phyloP scores from a whole-genome alignment of 1,284 basidiomycete genomes.

The Puccinia sorghi region DNA sequence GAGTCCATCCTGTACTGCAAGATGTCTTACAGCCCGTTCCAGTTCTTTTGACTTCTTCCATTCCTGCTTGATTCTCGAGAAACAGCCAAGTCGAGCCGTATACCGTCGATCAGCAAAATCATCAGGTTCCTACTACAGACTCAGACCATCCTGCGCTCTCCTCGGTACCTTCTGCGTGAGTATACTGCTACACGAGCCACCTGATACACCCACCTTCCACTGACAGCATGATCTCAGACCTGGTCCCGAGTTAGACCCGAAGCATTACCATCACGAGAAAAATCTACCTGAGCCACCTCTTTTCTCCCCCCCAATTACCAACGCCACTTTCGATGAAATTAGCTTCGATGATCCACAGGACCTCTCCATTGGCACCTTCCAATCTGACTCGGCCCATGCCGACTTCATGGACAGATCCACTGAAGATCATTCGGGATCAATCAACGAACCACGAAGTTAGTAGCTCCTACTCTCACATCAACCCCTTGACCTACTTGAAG shows the following conservation, averaged over 20 bases:
- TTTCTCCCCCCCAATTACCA: slow-evolving; percentile 11
- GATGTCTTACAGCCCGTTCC: not conserved
- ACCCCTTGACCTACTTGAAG: not conserved
- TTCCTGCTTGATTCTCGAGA: no score
- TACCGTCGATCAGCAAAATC: not conserved
- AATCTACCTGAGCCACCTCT: not conserved
- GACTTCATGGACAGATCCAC: not conserved
- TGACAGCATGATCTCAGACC: not conserved
- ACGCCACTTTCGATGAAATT: slow-evolving; percentile 10
- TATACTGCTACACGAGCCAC: not conserved
- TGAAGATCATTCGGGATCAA: not conserved
- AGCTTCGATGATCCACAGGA: not conserved
- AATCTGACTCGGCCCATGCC: not conserved
- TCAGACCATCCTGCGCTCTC: slow-evolving; percentile 1
- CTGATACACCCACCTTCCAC: not conserved
- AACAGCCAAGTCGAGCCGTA: slow-evolving; percentile 7
- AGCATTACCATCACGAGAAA: slow-evolving; percentile 1
- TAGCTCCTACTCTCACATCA: not conserved
- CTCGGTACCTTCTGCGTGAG: not conserved
- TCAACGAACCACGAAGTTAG: slow-evolving; percentile 9
- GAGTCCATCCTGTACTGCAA: not conserved
- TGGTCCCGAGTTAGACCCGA: slow-evolving; percentile 8
- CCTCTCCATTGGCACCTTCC: not conserved
- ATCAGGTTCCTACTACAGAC: not conserved
- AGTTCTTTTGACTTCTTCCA: no score